A percentile compares a stretch with the other conserved stretches of the same genome.
These are phyloP conservation scores for Candida andamanensis DNA, from an alignment of 805 yeast species.

Conservation along the genomic window DNA sequence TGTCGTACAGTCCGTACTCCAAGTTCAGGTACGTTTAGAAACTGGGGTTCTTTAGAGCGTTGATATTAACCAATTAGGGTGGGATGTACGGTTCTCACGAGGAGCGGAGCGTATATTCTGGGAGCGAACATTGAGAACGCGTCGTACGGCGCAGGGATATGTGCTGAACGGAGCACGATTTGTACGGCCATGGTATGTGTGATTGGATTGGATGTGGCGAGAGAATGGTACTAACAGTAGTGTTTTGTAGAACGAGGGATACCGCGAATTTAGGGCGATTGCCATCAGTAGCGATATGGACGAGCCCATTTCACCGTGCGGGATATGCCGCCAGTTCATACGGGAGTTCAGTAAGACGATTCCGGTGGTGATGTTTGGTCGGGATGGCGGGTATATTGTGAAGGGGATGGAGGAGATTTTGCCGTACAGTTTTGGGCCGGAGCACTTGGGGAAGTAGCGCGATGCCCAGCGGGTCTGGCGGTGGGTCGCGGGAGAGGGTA, in stretches of 20 bases:
- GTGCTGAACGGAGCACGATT: slow-evolving; percentile 38
- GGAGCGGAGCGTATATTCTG: slow-evolving; percentile 40
- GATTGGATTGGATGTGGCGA: background rate
- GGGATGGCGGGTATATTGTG: slow-evolving; percentile 43
- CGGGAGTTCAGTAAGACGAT: slow-evolving; percentile 66
- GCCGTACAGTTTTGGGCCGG: slow-evolving; percentile 88
- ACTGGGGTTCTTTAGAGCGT: background rate
- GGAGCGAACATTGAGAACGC: slow-evolving; percentile 97
- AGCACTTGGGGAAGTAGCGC: too few relatives aligned
- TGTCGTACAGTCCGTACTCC: slow-evolving; percentile 68
- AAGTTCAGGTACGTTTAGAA: slow-evolving; percentile 37
- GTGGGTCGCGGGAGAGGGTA: too few relatives aligned
- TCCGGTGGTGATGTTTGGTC: slow-evolving; percentile 66
- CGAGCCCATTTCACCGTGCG: slow-evolving; percentile 79
- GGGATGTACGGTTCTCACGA: slow-evolving; percentile 68
- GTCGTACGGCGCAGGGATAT: slow-evolving; percentile 59
- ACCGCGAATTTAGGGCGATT: slow-evolving; percentile 7
- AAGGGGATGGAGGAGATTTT: slow-evolving; percentile 53
- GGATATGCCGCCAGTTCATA: slow-evolving; percentile 86
- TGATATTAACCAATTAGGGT: slow-evolving; percentile 51
- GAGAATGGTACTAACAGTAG: slow-evolving; percentile 4
- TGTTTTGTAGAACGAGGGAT: slow-evolving; percentile 9
- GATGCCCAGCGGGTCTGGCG: too few relatives aligned
- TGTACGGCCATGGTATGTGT: slow-evolving; percentile 29
- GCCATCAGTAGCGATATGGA: slow-evolving; percentile 9